Percentiles rank a stretch among this genome's conserved stretches.
phyloP scores from a whole-genome alignment of 768 basidiomycete species.

The Psilocybe tampanensis region DNA sequence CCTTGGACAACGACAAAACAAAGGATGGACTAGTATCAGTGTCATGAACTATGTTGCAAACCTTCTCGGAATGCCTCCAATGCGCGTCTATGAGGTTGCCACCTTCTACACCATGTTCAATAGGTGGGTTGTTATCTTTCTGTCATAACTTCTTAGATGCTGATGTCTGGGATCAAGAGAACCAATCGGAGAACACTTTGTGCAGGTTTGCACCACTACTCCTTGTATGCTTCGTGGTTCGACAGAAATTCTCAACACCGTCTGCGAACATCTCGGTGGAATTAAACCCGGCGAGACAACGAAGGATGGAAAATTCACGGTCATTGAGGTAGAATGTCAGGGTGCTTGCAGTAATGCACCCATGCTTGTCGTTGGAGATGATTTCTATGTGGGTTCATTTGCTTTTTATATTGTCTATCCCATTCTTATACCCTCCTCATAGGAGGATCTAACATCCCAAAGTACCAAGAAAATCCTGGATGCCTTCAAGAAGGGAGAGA shows the following conservation, averaged over 20 bases:
- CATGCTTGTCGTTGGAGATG: constrained; percentile 95
- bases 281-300: constrained; percentile 93
- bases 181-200: constrained; percentile 91
- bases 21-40: constrained; percentile 97
- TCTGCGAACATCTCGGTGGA: constrained; percentile 79
- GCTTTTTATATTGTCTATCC: not conserved
- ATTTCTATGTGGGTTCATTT: constrained; percentile 80
- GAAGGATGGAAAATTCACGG: constrained; percentile 93
- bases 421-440: constrained; percentile 14
- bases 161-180: constrained; percentile 51
- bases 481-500: constrained; percentile 78
- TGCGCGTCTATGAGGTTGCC: constrained; percentile 99
- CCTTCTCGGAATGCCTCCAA: constrained; percentile 90
- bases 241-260: constrained; percentile 85
- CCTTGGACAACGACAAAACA: constrained; percentile 96
- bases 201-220: constrained; percentile 98
- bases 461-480: constrained; percentile 81
- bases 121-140: constrained; percentile 49
- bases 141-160: not conserved
- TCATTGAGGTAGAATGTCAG: constrained; percentile 98
- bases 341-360: constrained; percentile 98
- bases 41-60: constrained; percentile 99
- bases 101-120: constrained; percentile 99
- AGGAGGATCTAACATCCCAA: constrained; percentile 85
- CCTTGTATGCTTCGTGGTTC: constrained; percentile 97